Conservation (phyloP, 106 monocot genomes). For the Vanilla planifolia region DNA sequence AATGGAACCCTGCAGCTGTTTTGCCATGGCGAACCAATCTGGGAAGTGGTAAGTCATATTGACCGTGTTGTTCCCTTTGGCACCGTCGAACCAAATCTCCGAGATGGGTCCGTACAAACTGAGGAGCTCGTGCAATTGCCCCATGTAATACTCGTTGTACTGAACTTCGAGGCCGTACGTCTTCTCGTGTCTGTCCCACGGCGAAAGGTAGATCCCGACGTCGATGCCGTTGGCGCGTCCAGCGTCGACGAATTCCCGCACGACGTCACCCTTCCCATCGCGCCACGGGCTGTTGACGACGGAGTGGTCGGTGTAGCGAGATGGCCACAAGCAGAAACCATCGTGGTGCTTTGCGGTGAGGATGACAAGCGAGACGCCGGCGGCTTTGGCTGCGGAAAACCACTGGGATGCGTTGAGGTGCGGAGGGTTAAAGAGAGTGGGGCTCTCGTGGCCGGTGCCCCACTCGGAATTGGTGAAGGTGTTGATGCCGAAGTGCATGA, state of each 20-base stretch:
- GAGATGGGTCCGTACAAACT: constrained; percentile 56
- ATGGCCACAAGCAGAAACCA: constrained; percentile 96
- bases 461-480: constrained; percentile 90
- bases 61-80: constrained; percentile 61
- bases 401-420: constrained; percentile 58
- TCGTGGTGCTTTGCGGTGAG: constrained; percentile 89
- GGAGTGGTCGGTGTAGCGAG: constrained; percentile 61
- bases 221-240: constrained; percentile 47
- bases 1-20: constrained; percentile 62
- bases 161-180: constrained; percentile 49
- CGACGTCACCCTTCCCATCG: constrained; percentile 60
- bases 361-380: constrained; percentile 55
- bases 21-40: constrained; percentile 67
- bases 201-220: constrained; percentile 74
- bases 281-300: constrained; percentile 60
- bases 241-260: constrained; percentile 50
- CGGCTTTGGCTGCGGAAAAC: constrained; percentile 41
- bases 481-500: constrained; percentile 96
- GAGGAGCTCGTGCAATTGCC: constrained; percentile 65
- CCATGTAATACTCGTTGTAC: constrained; percentile 85
- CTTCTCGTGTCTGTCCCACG: constrained; percentile 89
- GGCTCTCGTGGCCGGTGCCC: constrained; percentile 71
- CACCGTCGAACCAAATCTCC: constrained; percentile 98
- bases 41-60: constrained; percentile 82
- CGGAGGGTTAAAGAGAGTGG: constrained; percentile 48